Evolutionary conservation across 2,329 filamentous ascomycete genomes (phyloP).

Genomic region (Peltaster fructicola): DNA sequence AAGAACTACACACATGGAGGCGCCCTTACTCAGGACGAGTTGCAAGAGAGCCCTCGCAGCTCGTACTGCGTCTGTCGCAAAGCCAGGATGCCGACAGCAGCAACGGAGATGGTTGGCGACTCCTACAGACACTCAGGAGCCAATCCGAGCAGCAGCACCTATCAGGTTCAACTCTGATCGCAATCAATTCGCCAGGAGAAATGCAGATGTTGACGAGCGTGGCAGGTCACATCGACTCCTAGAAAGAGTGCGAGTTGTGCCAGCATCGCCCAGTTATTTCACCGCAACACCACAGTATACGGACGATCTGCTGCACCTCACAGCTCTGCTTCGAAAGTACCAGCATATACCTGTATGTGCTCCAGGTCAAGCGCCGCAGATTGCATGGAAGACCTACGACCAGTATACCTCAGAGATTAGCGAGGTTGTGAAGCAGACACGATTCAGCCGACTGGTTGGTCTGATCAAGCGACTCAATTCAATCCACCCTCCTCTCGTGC

Average conservation of each 20-base stretch:
- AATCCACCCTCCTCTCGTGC: constrained; percentile 65
- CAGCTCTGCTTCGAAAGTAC: constrained; percentile 54
- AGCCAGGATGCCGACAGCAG: not conserved
- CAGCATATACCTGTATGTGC: constrained; percentile 52
- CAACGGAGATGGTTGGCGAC: constrained; percentile 14
- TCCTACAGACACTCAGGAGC: constrained; percentile 8
- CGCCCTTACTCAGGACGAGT: constrained; percentile 12
- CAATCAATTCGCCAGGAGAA: constrained; percentile 10
- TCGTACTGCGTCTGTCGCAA: not conserved
- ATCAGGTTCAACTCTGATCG: constrained; percentile 12
- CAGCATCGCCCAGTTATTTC: constrained; percentile 86
- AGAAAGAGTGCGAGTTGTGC: constrained; percentile 48
- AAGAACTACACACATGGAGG: no score
- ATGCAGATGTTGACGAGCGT: no score
- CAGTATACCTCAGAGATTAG: constrained; percentile 57
- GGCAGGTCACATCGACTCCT: constrained; percentile 10
- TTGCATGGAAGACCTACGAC: constrained; percentile 63
- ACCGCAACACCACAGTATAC: constrained; percentile 70
- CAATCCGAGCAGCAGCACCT: constrained; percentile 14
- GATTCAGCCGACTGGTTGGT: constrained; percentile 60
- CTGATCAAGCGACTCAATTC: constrained; percentile 66
- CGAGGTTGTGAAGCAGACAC: constrained; percentile 56
- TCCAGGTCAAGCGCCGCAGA: constrained; percentile 47
- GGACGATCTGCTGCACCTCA: constrained; percentile 61
- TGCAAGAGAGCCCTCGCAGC: constrained; percentile 14